Base-by-base conservation (phyloP, 2,329 filamentous ascomycete genomes). In the Drechslerella coelobrocha region DNA sequence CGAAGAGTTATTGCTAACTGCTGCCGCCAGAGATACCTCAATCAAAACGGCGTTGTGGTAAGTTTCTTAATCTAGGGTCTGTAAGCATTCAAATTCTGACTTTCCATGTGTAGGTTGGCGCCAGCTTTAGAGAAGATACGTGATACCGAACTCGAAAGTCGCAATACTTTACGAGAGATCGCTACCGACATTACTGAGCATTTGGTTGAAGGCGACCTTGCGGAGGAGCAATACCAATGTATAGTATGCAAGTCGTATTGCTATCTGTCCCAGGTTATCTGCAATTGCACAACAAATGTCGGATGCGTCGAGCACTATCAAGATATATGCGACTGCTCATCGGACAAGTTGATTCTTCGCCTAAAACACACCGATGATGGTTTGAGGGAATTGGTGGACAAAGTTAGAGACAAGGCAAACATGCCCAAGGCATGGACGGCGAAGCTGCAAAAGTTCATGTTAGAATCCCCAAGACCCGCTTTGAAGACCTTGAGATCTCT, bases 191-290 rank as follows among this genome's bases (percentile, higher is more conserved):
- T 74, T 53, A 74, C 72, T 9, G 73, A 76, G 52, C 61, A 72
- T 51, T 52, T 75, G 76, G 78, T 90, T 61, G 84, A 90, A 73
- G 82, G 86, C 54, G 88, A 94, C 75, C 85, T 95, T 0, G 85
- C 89, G 2, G 94, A 99, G 77, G 93, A 97, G 74, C 92, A 97
- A 74, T 92, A 96, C 78, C 90, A 94, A 72, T 97, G 94, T 80
- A 84, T 84, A 43, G 90, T 91, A 79, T 99, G 94, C 84, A 97
- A 97, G 79, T 86, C 89, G 0, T 97, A 92, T 79, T 88, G 89
- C 77, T 97, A 93, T 78, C 83, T 97, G 24, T 96, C 94, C 27
- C 88, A 93, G 74, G 96, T 95, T 79, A 88, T 89, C 75, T 99
- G 94, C 78, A 82, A 88, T 65, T 89, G 87, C 73, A 89, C 89